Percentiles rank a stretch among this genome's conserved stretches.
These are phyloP conservation scores for Escallonia rubra DNA, from an alignment of 129 eudicot species.

Conservation along the genomic window DNA sequence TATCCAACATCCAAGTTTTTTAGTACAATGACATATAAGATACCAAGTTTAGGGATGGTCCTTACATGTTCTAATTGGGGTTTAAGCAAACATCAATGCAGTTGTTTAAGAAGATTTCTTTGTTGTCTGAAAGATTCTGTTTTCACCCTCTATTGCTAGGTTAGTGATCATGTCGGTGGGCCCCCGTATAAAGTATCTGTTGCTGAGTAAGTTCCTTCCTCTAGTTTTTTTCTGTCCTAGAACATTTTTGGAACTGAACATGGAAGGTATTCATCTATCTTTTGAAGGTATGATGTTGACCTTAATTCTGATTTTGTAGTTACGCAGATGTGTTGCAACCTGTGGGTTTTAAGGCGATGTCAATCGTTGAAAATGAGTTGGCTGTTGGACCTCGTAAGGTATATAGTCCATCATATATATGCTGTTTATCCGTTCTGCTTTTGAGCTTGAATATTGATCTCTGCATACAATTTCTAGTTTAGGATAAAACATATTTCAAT, in stretches of 20 bases:
- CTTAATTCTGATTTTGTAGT: constrained; percentile 21
- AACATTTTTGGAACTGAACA: too few species aligned
- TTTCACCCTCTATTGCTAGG: constrained; percentile 35
- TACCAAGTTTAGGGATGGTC: too few species aligned
- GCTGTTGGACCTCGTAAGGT: constrained; percentile 57
- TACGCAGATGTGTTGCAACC: constrained; percentile 52
- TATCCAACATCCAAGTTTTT: too few species aligned
- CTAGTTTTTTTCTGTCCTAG: background rate
- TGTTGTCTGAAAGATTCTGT: background rate
- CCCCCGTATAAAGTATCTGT: constrained; percentile 57
- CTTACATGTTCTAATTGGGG: too few species aligned
- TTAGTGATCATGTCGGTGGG: constrained; percentile 54
- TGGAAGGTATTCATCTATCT: too few species aligned
- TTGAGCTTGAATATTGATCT: background rate
- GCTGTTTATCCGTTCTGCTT: background rate
- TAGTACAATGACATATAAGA: too few species aligned
- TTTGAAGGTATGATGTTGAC: background rate
- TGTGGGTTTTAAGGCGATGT: constrained; percentile 38
- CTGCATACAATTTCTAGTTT: too few species aligned
- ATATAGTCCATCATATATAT: background rate
- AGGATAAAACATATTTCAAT: too few species aligned
- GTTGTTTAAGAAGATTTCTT: background rate
- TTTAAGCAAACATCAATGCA: background rate
- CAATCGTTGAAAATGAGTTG: constrained; percentile 45
- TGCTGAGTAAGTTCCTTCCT: constrained; percentile 34